These are phyloP conservation scores for Pueraria montana DNA, from an alignment of 306 rosid genomes.

Conservation along the genomic window DNA sequence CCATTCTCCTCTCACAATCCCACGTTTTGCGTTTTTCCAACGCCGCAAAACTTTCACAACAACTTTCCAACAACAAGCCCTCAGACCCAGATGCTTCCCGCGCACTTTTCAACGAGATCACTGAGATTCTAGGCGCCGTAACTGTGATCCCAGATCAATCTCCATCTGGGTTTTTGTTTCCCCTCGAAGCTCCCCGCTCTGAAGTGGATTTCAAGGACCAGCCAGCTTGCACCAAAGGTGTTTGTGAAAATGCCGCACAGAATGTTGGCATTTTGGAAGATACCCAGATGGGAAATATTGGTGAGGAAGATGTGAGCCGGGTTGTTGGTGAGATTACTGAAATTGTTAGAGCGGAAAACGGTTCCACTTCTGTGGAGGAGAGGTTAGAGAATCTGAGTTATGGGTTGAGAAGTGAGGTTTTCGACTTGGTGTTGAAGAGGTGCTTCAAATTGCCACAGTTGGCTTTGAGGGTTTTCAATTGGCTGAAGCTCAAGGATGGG, in stretches of 20 bases:
- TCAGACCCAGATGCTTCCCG: conserved; percentile 21
- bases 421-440: conserved; percentile 85
- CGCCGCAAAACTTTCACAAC: conserved; percentile 37
- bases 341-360: conserved; percentile 58
- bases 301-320: conserved; percentile 62
- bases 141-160: conserved; percentile 38
- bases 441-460: conserved; percentile 78
- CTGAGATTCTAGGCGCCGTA: conserved; percentile 74
- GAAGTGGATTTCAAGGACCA: conserved; percentile 32
- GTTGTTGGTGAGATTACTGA: conserved; percentile 65
- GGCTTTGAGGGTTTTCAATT: conserved; percentile 75
- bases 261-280: conserved; percentile 34
- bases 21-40: conserved; percentile 45
- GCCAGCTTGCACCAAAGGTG: conserved; percentile 49
- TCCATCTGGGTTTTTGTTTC: conserved; percentile 55
- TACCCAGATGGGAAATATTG: conserved; percentile 48
- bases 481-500: conserved; percentile 71
- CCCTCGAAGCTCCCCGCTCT: not conserved
- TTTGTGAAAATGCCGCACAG: conserved; percentile 62
- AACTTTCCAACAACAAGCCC: conserved; percentile 22
- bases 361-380: conserved; percentile 67
- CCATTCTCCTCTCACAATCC: conserved; percentile 12
- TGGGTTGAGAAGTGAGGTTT: conserved; percentile 61
- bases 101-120: conserved; percentile 68
- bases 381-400: conserved; percentile 58